Percentiles rank a stretch among this genome's conserved stretches.
phyloP scores from a whole-genome alignment of 129 eudicot genomes.

The Heracleum sosnowskyi region DNA sequence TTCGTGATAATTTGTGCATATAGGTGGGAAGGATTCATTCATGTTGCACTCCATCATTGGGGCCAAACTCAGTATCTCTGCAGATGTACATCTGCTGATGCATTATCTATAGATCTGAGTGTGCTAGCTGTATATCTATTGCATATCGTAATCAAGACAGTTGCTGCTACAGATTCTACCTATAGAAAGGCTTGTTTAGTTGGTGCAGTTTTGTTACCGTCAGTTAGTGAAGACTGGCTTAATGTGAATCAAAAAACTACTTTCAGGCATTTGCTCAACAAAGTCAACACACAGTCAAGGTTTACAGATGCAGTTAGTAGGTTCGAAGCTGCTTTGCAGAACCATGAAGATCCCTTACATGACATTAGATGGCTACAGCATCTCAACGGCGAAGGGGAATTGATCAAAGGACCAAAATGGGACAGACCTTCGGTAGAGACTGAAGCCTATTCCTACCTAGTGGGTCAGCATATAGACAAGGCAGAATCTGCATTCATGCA shows the following conservation, averaged over 20 bases:
- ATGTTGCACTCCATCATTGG: conserved; percentile 68
- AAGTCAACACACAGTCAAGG: conserved; percentile 20
- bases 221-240: conserved; percentile 31
- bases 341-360: conserved; percentile 50
- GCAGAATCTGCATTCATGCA: conserved; percentile 48
- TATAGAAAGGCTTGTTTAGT: conserved; percentile 80
- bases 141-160: conserved; percentile 57
- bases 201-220: conserved; percentile 35
- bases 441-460: conserved; percentile 12
- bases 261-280: conserved; percentile 38
- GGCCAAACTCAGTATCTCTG: conserved; percentile 18
- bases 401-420: conserved; percentile 2
- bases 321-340: conserved; percentile 34
- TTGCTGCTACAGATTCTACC: conserved; percentile 35
- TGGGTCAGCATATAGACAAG: conserved; percentile 30
- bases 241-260: conserved; percentile 32
- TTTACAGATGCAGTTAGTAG: conserved; percentile 27
- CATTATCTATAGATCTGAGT: conserved; percentile 25
- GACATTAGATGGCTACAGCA: conserved; percentile 50
- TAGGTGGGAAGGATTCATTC: conserved; percentile 94
- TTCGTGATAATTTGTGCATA: not conserved
- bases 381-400: conserved; percentile 25
- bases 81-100: conserved; percentile 13
- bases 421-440: conserved; percentile 15
- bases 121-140: conserved; percentile 32